A percentile compares a stretch with the other conserved stretches of the same genome.
These are phyloP conservation scores for Gaertneriomyces sp. DNA, from an alignment of 192 early-diverging fungal genomes.

Conservation along the genomic window DNA sequence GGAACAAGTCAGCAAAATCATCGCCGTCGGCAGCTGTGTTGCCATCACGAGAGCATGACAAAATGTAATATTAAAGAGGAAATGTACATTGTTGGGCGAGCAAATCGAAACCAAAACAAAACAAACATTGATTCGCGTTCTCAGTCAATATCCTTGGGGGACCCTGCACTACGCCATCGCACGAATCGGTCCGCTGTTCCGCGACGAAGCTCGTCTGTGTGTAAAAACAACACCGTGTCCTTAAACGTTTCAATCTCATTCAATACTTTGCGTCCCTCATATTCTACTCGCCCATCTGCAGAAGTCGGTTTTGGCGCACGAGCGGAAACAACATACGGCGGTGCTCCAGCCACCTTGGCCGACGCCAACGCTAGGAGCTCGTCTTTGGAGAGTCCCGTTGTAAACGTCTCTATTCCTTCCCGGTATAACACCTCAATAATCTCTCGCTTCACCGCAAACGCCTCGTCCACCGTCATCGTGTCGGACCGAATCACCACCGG, in stretches of 20 bases:
- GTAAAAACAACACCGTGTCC: conserved; percentile 9
- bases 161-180: conserved; percentile 15
- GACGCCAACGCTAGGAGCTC: conserved; percentile 43
- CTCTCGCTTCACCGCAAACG: conserved; percentile 46
- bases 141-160: conserved; percentile 10
- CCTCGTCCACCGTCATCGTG: conserved; percentile 44
- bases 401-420: conserved; percentile 51
- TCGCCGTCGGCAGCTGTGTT: too few relatives aligned
- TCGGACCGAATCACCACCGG: conserved; percentile 67
- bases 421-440: conserved; percentile 45
- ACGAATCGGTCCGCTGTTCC: conserved; percentile 24
- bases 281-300: background rate
- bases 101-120: too few relatives aligned
- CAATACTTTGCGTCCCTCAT: conserved; percentile 5
- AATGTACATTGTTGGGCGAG: too few relatives aligned
- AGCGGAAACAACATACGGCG: conserved; percentile 48
- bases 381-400: conserved; percentile 48
- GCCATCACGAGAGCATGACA: too few relatives aligned
- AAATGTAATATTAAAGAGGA: too few relatives aligned
- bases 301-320: conserved; percentile 7
- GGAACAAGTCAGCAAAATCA: background rate
- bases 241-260: conserved; percentile 46
- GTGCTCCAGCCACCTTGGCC: conserved; percentile 18
- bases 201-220: conserved; percentile 18
- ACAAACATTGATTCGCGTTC: too few relatives aligned